These are phyloP conservation scores for Magnolia officinalis DNA, from an alignment of 164 flowering plant species.

Conservation along the genomic window DNA sequence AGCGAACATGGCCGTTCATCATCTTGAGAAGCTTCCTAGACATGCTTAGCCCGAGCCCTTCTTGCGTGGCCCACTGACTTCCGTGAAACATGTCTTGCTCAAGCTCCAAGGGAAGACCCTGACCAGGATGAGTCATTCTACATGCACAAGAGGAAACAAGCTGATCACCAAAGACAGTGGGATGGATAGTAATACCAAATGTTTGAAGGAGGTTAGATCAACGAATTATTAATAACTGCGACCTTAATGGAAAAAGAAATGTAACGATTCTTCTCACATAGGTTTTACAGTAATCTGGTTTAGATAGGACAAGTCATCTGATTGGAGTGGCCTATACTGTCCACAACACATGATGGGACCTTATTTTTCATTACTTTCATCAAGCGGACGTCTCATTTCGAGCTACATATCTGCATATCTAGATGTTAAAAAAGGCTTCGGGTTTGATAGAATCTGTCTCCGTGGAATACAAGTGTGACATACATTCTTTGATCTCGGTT, in stretches of 20 bases:
- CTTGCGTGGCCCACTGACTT: conserved; percentile 59
- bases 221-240: background rate
- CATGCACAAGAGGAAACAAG: background rate
- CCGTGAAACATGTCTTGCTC: conserved; percentile 77
- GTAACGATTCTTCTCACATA: background rate
- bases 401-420: no score
- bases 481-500: no score
- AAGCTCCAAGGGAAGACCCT: conserved; percentile 77
- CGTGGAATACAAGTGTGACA: no score
- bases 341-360: background rate
- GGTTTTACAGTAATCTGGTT: background rate
- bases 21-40: conserved; percentile 70
- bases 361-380: no score
- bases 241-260: background rate
- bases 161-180: background rate
- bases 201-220: background rate
- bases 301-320: background rate
- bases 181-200: no score
- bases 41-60: conserved; percentile 84
- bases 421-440: no score
- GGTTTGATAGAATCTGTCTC: no score
- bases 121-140: conserved; percentile 76
- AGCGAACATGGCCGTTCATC: conserved; percentile 81
- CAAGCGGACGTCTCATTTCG: no score
- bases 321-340: background rate